These are phyloP conservation scores for Aspergillus sp. DNA, from an alignment of 2,329 filamentous ascomycete species.

Conservation along the genomic window DNA sequence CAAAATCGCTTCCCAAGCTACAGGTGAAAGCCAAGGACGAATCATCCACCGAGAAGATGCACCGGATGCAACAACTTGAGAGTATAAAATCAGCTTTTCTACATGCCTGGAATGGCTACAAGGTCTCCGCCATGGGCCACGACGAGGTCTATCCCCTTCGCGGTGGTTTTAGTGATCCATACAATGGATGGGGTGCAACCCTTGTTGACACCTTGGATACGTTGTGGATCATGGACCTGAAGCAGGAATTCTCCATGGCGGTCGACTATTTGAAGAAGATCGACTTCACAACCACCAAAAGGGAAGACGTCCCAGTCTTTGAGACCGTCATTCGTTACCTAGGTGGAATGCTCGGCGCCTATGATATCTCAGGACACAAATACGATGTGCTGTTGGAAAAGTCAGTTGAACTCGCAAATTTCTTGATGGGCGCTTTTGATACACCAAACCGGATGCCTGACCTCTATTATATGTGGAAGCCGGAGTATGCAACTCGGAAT, in stretches of 20 bases:
- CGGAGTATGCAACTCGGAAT: conserved; percentile 61
- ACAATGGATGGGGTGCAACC: conserved; percentile 89
- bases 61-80: conserved; percentile 63
- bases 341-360: conserved; percentile 80
- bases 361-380: conserved; percentile 74
- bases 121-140: conserved; percentile 74
- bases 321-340: conserved; percentile 91
- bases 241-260: conserved; percentile 77
- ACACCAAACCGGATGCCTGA: conserved; percentile 93
- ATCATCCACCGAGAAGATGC: conserved; percentile 56
- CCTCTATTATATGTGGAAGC: conserved; percentile 76
- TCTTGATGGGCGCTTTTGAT: conserved; percentile 81
- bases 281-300: conserved; percentile 74
- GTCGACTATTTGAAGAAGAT: conserved; percentile 68
- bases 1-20: conserved; percentile 71
- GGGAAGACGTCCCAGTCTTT: conserved; percentile 78
- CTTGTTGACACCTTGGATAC: conserved; percentile 81
- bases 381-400: conserved; percentile 73
- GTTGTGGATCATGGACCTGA: conserved; percentile 81
- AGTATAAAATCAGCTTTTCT: conserved; percentile 72
- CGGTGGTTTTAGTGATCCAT: conserved; percentile 70
- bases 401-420: conserved; percentile 74
- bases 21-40: conserved; percentile 72
- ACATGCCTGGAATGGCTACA: conserved; percentile 82
- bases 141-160: conserved; percentile 80